These are phyloP conservation scores for Pseudogymnoascus pannorum DNA, from an alignment of 2,329 filamentous ascomycete genomes.

Conservation along the genomic window DNA sequence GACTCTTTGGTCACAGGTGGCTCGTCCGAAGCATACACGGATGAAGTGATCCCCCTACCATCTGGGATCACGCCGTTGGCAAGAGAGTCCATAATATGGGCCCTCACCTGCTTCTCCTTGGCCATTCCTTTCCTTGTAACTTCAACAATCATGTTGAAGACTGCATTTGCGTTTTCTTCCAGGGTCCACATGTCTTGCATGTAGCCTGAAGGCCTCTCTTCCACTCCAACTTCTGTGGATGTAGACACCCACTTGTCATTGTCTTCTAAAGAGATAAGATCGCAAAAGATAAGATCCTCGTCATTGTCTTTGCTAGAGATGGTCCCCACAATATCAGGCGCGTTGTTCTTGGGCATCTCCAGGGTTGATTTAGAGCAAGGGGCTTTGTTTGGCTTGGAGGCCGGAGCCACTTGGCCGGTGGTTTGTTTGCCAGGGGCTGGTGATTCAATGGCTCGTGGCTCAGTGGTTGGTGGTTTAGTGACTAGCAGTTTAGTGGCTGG, in stretches of 20 bases:
- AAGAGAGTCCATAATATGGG: neutral
- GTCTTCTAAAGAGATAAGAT: neutral
- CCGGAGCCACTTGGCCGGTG: neutral
- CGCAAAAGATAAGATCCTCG: neutral
- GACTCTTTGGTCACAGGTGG: neutral
- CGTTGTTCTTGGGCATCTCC: neutral
- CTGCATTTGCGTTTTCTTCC: neutral
- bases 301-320: neutral
- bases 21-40: neutral
- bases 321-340: neutral
- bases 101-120: neutral
- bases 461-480: neutral
- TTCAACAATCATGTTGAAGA: neutral
- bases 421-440: too few species aligned
- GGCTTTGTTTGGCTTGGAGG: neutral
- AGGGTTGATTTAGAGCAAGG: neutral
- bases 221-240: neutral
- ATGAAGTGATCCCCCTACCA: neutral
- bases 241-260: neutral
- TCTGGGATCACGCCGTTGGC: neutral
- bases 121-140: neutral
- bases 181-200: slow-evolving; percentile 4
- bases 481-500: neutral
- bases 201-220: neutral
- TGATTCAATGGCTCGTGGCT: neutral